Conservation (phyloP, 352 stramenopile species). For the Phytophthora foliorum region DNA sequence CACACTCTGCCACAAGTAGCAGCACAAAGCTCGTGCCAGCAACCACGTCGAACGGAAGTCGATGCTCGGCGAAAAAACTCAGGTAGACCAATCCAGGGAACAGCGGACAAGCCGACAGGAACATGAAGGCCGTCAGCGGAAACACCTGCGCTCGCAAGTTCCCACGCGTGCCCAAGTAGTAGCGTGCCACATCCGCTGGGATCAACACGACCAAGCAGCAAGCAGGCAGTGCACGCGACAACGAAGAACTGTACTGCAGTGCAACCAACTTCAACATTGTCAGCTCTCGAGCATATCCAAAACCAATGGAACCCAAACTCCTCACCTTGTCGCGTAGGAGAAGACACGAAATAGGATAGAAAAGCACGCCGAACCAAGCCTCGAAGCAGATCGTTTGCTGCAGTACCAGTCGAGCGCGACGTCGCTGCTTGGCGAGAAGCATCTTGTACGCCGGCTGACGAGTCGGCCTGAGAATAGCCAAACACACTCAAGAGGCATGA, state of each 20-base stretch:
- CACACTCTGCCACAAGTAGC: slow-evolving; percentile 54
- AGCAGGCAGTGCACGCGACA: slow-evolving; percentile 52
- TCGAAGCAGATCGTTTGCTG: slow-evolving; percentile 73
- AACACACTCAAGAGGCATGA: neutral
- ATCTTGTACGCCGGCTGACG: slow-evolving; percentile 23
- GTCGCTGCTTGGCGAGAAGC: slow-evolving; percentile 48
- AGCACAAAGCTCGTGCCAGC: slow-evolving; percentile 42
- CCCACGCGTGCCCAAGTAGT: slow-evolving; percentile 65
- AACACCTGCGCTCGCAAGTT: slow-evolving; percentile 72
- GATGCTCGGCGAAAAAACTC: slow-evolving; percentile 62
- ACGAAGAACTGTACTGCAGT: slow-evolving; percentile 51
- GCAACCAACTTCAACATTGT: slow-evolving; percentile 36
- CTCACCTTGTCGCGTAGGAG: slow-evolving; percentile 73
- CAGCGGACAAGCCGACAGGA: slow-evolving; percentile 70
- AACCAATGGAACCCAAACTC: neutral
- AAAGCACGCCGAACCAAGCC: slow-evolving; percentile 59
- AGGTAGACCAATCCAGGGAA: slow-evolving; percentile 65
- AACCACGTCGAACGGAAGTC: slow-evolving; percentile 59
- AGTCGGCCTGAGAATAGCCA: slow-evolving; percentile 33
- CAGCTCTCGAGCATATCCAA: slow-evolving; percentile 6
- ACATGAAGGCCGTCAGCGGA: slow-evolving; percentile 72
- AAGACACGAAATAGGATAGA: slow-evolving; percentile 70
- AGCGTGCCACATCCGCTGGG: slow-evolving; percentile 54
- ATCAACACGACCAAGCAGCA: slow-evolving; percentile 59
- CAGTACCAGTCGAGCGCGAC: slow-evolving; percentile 53